Conservation (phyloP, 805 yeast species). For the Barnettozyma siamensis region DNA sequence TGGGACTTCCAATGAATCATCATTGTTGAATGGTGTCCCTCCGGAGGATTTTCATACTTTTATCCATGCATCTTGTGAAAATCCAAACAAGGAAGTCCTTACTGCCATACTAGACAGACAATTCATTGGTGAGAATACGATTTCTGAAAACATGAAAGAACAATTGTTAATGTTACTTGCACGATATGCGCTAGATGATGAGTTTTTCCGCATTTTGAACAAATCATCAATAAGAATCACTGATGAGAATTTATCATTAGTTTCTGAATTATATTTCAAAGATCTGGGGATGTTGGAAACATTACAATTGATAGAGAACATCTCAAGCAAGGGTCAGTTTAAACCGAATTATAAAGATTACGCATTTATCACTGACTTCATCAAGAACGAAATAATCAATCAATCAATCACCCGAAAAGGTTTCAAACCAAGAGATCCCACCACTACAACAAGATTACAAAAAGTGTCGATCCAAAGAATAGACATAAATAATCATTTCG, state of each 20-base stretch:
- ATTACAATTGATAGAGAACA: not conserved
- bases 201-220: not conserved
- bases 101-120: not conserved
- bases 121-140: not conserved
- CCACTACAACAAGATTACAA: not conserved
- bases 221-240: not conserved
- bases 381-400: conserved; percentile 5
- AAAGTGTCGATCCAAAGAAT: conserved; percentile 16
- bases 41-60: conserved; percentile 12
- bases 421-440: not conserved
- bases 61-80: conserved; percentile 1
- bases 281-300: conserved; percentile 1
- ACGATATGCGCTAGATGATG: not conserved
- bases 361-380: conserved; percentile 7
- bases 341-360: conserved; percentile 11
- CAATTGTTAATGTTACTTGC: not conserved
- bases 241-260: not conserved
- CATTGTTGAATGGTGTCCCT: not conserved
- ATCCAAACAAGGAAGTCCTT: conserved; percentile 1
- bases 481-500: conserved; percentile 10
- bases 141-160: not conserved
- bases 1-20: not conserved
- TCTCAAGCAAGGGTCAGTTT: too few species aligned
- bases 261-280: conserved; percentile 1
- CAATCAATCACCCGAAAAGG: conserved; percentile 8